Percentiles rank a stretch among this genome's conserved stretches.
These are phyloP conservation scores for Termitomyces sp. DNA, from an alignment of 768 basidiomycete species.

Conservation along the genomic window DNA sequence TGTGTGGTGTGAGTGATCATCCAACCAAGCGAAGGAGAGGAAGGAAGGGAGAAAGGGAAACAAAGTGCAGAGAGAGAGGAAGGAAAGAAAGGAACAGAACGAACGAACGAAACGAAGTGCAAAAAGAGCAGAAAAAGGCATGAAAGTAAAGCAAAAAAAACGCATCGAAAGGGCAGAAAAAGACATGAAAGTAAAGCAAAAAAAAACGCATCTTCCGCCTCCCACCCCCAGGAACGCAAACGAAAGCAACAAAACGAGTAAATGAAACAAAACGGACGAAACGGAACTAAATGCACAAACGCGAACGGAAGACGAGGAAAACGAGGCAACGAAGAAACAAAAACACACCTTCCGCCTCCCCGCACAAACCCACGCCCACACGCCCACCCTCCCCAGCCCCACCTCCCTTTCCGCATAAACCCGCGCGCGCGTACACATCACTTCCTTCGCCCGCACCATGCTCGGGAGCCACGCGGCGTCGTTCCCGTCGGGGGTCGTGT, in stretches of 20 bases:
- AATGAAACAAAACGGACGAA: too few species aligned
- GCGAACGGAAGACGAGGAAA: too few species aligned
- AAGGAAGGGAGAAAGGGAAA: background rate
- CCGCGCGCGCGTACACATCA: slow-evolving; percentile 27
- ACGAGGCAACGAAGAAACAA: too few species aligned
- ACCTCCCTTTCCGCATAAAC: slow-evolving; percentile 32
- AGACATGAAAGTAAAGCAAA: too few species aligned
- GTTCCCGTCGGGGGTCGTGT: background rate
- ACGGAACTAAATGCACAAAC: too few species aligned
- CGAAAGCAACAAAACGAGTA: too few species aligned
- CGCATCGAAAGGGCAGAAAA: too few species aligned
- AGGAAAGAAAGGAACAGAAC: background rate
- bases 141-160: too few species aligned
- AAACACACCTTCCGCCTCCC: slow-evolving; percentile 14
- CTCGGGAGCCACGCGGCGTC: background rate
- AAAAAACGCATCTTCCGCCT: too few species aligned
- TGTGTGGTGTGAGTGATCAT: slow-evolving; percentile 5
- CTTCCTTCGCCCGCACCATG: slow-evolving; percentile 22
- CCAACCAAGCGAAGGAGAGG: too few species aligned
- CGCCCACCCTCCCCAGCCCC: slow-evolving; percentile 28
- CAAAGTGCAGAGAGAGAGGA: background rate
- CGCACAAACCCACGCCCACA: slow-evolving; percentile 38
- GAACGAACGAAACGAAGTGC: background rate
- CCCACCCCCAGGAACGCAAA: too few species aligned
- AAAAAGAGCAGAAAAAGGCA: too few species aligned